These are phyloP conservation scores for Neurospora cerealis DNA, from an alignment of 495 filamentous ascomycete species.

Conservation along the genomic window DNA sequence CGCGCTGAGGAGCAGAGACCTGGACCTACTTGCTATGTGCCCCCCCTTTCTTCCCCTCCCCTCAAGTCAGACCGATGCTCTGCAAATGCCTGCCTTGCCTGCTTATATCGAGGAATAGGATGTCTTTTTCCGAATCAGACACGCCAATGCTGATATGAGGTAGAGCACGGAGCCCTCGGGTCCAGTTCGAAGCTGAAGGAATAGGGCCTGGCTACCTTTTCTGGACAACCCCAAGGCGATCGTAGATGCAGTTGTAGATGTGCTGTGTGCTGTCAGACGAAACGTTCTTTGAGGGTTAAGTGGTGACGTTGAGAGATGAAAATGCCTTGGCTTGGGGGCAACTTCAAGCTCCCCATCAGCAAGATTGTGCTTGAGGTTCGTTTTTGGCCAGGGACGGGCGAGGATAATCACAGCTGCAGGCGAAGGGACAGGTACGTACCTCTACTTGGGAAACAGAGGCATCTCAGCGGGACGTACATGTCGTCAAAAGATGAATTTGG, in stretches of 20 bases:
- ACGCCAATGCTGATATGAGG: not conserved
- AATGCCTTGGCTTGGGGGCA: not conserved
- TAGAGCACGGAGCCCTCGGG: not conserved
- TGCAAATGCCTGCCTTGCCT: not conserved
- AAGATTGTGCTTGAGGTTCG: not conserved
- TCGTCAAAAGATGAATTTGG: constrained; percentile 5
- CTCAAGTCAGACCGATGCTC: not conserved
- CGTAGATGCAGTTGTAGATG: not conserved
- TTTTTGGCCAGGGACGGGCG: not conserved
- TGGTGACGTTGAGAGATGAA: not conserved
- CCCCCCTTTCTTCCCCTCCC: not conserved
- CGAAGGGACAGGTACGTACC: constrained; percentile 8
- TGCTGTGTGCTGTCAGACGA: not conserved
- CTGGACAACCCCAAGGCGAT: not conserved
- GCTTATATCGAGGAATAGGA: not conserved
- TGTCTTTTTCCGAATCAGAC: not conserved
- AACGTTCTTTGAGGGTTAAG: not conserved
- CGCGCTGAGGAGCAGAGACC: not conserved
- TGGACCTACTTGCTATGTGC: not conserved
- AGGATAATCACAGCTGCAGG: not conserved
- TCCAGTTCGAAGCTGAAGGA: not conserved
- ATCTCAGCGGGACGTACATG: constrained; percentile 8
- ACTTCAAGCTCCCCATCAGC: not conserved
- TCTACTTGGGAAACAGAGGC: not conserved
- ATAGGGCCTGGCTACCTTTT: not conserved